Evolutionary conservation across 768 basidiomycete genomes (phyloP).

Genomic region (Clathrus columnatus): DNA sequence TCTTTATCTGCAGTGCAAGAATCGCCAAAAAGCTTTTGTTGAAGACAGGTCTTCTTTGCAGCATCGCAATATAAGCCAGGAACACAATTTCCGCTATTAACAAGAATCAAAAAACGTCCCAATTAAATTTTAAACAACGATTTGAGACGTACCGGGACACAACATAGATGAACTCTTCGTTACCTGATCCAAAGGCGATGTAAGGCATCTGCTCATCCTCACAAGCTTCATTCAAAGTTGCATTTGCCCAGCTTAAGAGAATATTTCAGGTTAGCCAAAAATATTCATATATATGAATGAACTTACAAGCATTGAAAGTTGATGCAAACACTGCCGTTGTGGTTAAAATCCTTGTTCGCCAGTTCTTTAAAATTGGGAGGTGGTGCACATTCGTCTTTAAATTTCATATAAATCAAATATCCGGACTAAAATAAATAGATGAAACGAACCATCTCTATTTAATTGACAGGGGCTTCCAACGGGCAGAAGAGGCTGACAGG

Average conservation of each 20-base stretch:
- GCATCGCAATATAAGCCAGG: constrained; percentile 73
- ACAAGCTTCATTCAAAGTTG: constrained; percentile 54
- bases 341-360: constrained; percentile 52
- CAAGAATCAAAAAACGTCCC: neutral
- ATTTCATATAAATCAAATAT: neutral
- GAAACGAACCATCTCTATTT: constrained; percentile 66
- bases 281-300: neutral
- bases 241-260: constrained; percentile 63
- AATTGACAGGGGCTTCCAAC: constrained; percentile 72
- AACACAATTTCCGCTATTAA: constrained; percentile 49
- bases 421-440: neutral
- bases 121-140: neutral
- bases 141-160: constrained; percentile 45
- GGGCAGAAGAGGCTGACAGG: constrained; percentile 49
- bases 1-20: constrained; percentile 51
- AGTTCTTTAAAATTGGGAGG: constrained; percentile 60
- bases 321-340: constrained; percentile 78
- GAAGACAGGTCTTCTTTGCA: constrained; percentile 44
- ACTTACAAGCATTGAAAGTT: constrained; percentile 75
- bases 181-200: constrained; percentile 49
- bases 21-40: constrained; percentile 46
- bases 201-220: constrained; percentile 73
- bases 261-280: constrained; percentile 1
- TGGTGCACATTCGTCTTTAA: constrained; percentile 66
- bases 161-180: constrained; percentile 62